A percentile compares a stretch with the other conserved stretches of the same genome.
Conservation (phyloP, 805 yeast species). For the Yarrowia sp. region DNA sequence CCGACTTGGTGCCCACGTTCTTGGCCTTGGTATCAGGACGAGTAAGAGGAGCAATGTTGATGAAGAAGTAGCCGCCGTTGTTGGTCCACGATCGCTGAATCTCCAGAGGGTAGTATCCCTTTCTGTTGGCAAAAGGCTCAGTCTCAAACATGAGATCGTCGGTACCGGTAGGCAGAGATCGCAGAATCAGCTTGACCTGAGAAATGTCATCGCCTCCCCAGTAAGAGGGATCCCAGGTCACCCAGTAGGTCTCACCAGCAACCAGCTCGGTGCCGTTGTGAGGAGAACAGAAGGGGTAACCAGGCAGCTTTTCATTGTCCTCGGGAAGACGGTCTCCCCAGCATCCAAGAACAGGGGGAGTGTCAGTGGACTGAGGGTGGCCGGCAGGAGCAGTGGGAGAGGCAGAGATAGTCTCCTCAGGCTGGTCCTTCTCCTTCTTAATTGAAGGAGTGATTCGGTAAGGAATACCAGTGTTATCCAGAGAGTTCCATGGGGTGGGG, state of each 20-base stretch:
- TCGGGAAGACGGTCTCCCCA: slow-evolving; percentile 54
- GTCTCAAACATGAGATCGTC: slow-evolving; percentile 51
- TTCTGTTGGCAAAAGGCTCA: slow-evolving; percentile 50
- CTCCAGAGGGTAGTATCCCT: slow-evolving; percentile 54
- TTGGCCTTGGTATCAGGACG: slow-evolving; percentile 51
- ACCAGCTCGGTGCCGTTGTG: slow-evolving; percentile 54
- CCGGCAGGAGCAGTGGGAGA: slow-evolving; percentile 55
- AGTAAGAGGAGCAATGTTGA: slow-evolving; percentile 53
- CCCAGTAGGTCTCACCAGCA: slow-evolving; percentile 59
- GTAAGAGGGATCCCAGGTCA: slow-evolving; percentile 58
- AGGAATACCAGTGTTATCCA: slow-evolving; percentile 57
- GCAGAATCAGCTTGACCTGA: slow-evolving; percentile 50
- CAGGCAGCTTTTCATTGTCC: slow-evolving; percentile 43
- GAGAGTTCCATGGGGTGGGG: slow-evolving; percentile 54
- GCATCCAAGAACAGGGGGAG: slow-evolving; percentile 57
- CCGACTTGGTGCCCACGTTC: slow-evolving; percentile 52
- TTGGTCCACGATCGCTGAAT: slow-evolving; percentile 42
- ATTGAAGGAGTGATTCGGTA: slow-evolving; percentile 54
- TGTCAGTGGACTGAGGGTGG: slow-evolving; percentile 52
- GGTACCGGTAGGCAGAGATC: slow-evolving; percentile 51
- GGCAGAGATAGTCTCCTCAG: slow-evolving; percentile 49
- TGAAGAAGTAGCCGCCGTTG: slow-evolving; percentile 51
- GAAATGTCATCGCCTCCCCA: slow-evolving; percentile 53
- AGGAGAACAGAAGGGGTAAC: slow-evolving; percentile 56
- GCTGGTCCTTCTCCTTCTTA: slow-evolving; percentile 43